Conservation (phyloP, 225 moss, liverwort and hornwort species). For the Polytrichum commune region DNA sequence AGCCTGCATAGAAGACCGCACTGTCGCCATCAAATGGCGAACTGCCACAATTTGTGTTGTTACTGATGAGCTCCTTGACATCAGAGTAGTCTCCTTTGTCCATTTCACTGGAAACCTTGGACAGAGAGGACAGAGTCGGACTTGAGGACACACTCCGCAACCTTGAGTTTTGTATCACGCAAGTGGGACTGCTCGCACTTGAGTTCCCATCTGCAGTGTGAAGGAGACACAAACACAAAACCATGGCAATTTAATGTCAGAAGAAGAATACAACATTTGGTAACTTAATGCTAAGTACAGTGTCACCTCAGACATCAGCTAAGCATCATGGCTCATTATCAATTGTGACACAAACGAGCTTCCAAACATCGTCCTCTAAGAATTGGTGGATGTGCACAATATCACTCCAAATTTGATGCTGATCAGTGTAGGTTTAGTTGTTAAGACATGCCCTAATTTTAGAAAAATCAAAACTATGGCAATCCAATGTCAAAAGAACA, state of each 20-base stretch:
- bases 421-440: neutral
- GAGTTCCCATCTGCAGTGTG: conserved; percentile 14
- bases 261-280: neutral
- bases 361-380: neutral
- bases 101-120: conserved; percentile 20
- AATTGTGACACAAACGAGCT: neutral
- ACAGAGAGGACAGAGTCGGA: conserved; percentile 12
- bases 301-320: too few species aligned
- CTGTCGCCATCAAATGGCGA: conserved; percentile 36
- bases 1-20: conserved; percentile 24
- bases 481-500: too few species aligned
- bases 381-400: neutral
- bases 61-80: conserved; percentile 45
- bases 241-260: neutral
- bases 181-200: conserved; percentile 12
- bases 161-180: conserved; percentile 19
- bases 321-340: too few species aligned
- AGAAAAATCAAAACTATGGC: neutral
- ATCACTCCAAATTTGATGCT: neutral
- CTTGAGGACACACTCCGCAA: conserved; percentile 9
- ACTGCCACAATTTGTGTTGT: conserved; percentile 27
- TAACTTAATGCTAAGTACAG: neutral
- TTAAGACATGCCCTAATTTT: neutral
- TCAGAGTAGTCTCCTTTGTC: conserved; percentile 45
- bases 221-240: neutral